Percentiles rank a stretch among this genome's conserved stretches.
These are phyloP conservation scores for Fusarium pilosicola DNA, from an alignment of 2,329 filamentous ascomycete species.

Conservation along the genomic window DNA sequence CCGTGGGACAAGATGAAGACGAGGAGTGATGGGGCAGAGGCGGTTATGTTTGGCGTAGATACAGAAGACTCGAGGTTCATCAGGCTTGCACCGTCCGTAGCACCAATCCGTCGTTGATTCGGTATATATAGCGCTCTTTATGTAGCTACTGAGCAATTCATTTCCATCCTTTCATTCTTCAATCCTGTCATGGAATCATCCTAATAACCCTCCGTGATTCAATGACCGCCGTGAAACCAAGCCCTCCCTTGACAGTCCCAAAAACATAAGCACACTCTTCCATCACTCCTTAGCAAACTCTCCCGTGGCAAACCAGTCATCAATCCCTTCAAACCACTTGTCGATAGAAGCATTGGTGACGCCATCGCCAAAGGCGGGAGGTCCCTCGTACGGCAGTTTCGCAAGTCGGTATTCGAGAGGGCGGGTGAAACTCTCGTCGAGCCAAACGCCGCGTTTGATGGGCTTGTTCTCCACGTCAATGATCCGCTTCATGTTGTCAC, in stretches of 20 bases:
- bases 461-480: neutral
- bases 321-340: neutral
- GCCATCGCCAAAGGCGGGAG: neutral
- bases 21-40: neutral
- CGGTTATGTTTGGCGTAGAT: slow-evolving; percentile 38
- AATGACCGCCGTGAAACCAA: neutral
- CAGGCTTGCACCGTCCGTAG: slow-evolving; percentile 31
- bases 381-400: slow-evolving; percentile 11
- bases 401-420: neutral
- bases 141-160: neutral
- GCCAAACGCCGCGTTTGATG: neutral
- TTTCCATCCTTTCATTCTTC: neutral
- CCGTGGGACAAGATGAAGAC: slow-evolving; percentile 18
- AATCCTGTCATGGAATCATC: neutral
- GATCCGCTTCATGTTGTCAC: neutral
- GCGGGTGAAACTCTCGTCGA: neutral
- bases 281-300: neutral
- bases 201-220: neutral
- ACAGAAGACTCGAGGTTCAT: slow-evolving; percentile 25
- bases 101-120: slow-evolving; percentile 20
- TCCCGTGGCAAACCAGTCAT: neutral
- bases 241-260: neutral
- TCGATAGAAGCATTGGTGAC: neutral
- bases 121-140: neutral
- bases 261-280: neutral